Conservation (phyloP, 306 rosid species). For the Acacia crassicarpa region DNA sequence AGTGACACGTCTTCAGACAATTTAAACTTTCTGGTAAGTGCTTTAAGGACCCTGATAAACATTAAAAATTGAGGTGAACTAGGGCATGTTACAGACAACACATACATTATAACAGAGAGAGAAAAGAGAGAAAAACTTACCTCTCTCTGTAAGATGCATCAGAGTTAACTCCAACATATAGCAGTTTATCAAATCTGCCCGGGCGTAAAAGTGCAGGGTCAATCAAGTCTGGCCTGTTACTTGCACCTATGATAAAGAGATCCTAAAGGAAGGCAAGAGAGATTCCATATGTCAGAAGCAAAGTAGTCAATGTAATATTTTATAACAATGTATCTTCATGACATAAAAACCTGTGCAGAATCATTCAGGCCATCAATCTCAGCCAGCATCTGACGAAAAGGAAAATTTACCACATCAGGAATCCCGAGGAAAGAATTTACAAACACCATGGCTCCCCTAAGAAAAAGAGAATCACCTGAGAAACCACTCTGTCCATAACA, state of each 20-base stretch:
- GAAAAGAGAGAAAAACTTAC: constrained; percentile 37
- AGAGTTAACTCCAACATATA: constrained; percentile 88
- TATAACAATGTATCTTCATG: background rate
- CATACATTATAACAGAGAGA: background rate
- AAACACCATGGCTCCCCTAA: constrained; percentile 3
- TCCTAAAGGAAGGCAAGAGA: constrained; percentile 55
- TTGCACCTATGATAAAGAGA: constrained; percentile 92
- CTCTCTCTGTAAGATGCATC: constrained; percentile 85
- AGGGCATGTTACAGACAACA: constrained; percentile 3
- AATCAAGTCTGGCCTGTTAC: constrained; percentile 96
- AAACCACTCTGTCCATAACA: constrained; percentile 98
- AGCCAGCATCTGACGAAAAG: constrained; percentile 82
- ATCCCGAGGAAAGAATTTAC: constrained; percentile 18
- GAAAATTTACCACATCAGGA: constrained; percentile 32
- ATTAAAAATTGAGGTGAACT: constrained; percentile 4
- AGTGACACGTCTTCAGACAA: constrained; percentile 76
- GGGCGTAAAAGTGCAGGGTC: constrained; percentile 96
- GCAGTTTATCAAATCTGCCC: constrained; percentile 91
- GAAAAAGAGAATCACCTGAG: constrained; percentile 65
- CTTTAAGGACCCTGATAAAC: constrained; percentile 71
- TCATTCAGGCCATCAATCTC: constrained; percentile 93
- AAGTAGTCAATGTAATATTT: constrained; percentile 13
- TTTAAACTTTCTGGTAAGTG: constrained; percentile 86
- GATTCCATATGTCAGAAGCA: constrained; percentile 30
- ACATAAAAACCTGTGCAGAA: constrained; percentile 71